Evolutionary conservation across 164 flowering plant species (phyloP), one percentile per base, ranked within the genome.

Genomic region (Akebia trifoliata): DNA sequence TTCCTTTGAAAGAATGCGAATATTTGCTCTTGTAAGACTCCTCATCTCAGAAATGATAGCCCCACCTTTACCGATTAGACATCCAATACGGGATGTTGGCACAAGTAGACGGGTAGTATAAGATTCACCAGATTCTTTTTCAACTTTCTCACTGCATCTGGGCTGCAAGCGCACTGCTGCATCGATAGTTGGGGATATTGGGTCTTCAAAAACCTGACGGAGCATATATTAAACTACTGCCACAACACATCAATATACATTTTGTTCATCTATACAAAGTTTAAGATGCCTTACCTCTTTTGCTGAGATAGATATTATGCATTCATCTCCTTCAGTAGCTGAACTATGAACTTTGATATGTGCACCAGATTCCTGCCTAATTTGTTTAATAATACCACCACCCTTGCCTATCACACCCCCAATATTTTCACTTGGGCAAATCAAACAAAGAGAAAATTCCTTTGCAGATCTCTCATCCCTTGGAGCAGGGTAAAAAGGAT

Each of bases 21-120:
- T 94, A 65, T 79, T 90, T 44, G 99, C 99, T 69, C 74, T 90
- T 10, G 97, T 90, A 17, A 73, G 45, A 49, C 66, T 86, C 72
- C 97, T 84, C 85, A 94, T 84, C 69, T 94, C 99, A 58, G 82
- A 60, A 35, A 94, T 81, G 35, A 94, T 86, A 40, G 89, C 63
- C 49, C 99, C 99, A 46, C 96, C 96, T 82, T 86, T 94, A 22
- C 99, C 99, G 68, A 90, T 81, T 43, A 94, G 86, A 70, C 95
- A 87, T 40, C 97, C 99, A 75, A 94, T 84, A 22, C 87, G 80
- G 31, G 97, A 79, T 8, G 86, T 65, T 32, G 96, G 91, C 59
- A 94, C 99, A 51, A 94, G 91, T 35, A 94, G 61, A 34, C 96
- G 85, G 15, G 93, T 90, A 0, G 93, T 84, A 63, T 68, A 81